Conservation (phyloP, 805 yeast species). For the Nakazawaea holstii region DNA sequence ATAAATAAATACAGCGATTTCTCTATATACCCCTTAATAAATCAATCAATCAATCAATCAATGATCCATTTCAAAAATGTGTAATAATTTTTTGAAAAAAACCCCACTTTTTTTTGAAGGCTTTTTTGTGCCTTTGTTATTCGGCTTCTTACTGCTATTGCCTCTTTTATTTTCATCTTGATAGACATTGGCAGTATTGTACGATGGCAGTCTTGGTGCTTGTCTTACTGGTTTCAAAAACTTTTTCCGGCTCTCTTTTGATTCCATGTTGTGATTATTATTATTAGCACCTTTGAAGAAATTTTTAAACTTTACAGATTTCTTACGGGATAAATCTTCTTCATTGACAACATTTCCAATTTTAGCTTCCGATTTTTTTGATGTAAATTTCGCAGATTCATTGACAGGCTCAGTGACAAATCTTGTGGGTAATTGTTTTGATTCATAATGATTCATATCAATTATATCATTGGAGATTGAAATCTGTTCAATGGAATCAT, state of each 20-base stretch:
- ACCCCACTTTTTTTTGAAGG: too few species aligned
- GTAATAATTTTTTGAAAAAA: not conserved
- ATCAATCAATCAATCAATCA: too few species aligned
- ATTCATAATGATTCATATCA: constrained; percentile 8
- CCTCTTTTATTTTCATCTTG: not conserved
- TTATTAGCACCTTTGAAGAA: constrained; percentile 1
- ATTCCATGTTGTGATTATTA: not conserved
- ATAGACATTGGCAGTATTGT: not conserved
- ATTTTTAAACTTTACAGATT: constrained; percentile 1
- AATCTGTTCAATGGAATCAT: constrained; percentile 1
- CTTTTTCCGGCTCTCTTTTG: not conserved
- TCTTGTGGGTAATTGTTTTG: not conserved
- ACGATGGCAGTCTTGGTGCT: constrained; percentile 8
- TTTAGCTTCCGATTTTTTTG: not conserved
- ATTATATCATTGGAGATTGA: not conserved
- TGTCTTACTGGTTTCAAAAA: constrained; percentile 3
- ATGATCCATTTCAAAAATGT: not conserved
- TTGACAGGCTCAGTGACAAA: constrained; percentile 1
- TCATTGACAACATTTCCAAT: not conserved
- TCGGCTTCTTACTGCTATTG: not conserved
- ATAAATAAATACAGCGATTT: too few species aligned
- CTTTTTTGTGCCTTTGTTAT: constrained; percentile 2
- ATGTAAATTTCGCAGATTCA: not conserved
- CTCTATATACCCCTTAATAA: too few species aligned
- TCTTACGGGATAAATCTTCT: not conserved